A percentile compares a stretch with the other conserved stretches of the same genome.
Conservation (phyloP, 495 filamentous ascomycete genomes). For the Gamarada debralockiae region DNA sequence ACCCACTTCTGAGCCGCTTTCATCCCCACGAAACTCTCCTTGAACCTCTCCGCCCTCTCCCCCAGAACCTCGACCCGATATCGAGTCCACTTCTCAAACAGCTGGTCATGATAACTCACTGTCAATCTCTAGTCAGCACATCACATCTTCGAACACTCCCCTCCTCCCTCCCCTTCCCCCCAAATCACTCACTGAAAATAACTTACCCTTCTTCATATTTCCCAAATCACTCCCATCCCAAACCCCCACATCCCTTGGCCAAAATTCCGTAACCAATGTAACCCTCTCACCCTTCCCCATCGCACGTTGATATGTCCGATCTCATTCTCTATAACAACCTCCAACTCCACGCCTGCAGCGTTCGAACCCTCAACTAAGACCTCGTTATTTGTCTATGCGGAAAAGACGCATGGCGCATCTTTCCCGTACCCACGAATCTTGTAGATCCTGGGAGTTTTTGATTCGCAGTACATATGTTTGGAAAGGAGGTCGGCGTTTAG, state of each 20-base stretch:
- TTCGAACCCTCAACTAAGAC: neutral
- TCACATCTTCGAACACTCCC: no score
- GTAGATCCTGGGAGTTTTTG: neutral
- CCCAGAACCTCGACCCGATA: neutral
- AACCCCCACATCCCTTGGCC: neutral
- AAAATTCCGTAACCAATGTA: slow-evolving; percentile 6
- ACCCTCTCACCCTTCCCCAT: slow-evolving; percentile 1
- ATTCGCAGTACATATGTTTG: neutral
- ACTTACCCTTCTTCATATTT: neutral
- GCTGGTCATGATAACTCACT: neutral
- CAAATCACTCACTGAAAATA: no score
- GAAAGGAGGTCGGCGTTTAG: neutral
- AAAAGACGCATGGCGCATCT: neutral
- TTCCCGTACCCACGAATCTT: neutral
- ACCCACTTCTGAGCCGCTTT: neutral
- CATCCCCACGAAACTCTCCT: neutral
- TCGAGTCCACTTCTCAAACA: neutral
- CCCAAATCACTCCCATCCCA: neutral
- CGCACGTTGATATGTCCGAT: slow-evolving; percentile 10
- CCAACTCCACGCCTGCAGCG: neutral
- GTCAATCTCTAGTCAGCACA: neutral
- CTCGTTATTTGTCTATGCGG: neutral
- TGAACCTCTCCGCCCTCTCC: neutral
- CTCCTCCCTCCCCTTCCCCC: no score
- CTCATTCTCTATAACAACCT: neutral